Evolutionary conservation across 2,329 filamentous ascomycete genomes (phyloP).

Genomic region (Ascosphaera apis): DNA sequence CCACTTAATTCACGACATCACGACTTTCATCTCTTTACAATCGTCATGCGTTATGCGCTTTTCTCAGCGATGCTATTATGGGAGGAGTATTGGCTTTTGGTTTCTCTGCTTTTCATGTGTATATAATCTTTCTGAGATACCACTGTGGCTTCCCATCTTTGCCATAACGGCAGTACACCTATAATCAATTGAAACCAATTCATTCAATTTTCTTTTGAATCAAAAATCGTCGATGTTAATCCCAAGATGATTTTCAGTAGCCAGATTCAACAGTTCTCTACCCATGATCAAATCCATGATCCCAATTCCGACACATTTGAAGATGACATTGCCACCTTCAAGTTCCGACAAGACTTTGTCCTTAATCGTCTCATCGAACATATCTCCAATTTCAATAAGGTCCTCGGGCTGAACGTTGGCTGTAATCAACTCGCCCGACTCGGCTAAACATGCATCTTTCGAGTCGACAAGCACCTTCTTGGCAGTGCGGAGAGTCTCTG

Average conservation of each 20-base stretch:
- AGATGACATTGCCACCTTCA: conserved; percentile 20
- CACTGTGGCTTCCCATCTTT: too few relatives aligned
- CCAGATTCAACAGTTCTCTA: conserved; percentile 18
- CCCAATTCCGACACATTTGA: conserved; percentile 29
- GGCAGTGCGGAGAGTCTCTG: conserved; percentile 24
- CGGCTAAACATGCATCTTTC: conserved; percentile 21
- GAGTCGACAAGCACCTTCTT: conserved; percentile 46
- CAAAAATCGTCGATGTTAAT: conserved; percentile 17
- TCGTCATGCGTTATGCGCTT: too few relatives aligned
- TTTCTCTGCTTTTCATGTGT: too few relatives aligned
- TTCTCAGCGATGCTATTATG: too few relatives aligned
- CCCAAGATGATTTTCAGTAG: conserved; percentile 12
- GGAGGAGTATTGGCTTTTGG: too few relatives aligned
- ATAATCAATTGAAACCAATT: too few relatives aligned
- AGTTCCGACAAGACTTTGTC: conserved; percentile 8
- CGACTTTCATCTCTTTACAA: too few relatives aligned
- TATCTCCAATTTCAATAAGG: conserved; percentile 21
- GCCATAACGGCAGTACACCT: too few relatives aligned
- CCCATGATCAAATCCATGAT: conserved; percentile 28
- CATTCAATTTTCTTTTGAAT: too few relatives aligned
- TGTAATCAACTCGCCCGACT: conserved; percentile 24
- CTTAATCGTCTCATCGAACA: conserved; percentile 9
- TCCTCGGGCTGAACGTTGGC: conserved; percentile 16
- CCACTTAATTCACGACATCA: too few relatives aligned
- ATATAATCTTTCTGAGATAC: too few relatives aligned